Evolutionary conservation across 768 basidiomycete species (phyloP).

Genomic region (Hortiboletus campestris): DNA sequence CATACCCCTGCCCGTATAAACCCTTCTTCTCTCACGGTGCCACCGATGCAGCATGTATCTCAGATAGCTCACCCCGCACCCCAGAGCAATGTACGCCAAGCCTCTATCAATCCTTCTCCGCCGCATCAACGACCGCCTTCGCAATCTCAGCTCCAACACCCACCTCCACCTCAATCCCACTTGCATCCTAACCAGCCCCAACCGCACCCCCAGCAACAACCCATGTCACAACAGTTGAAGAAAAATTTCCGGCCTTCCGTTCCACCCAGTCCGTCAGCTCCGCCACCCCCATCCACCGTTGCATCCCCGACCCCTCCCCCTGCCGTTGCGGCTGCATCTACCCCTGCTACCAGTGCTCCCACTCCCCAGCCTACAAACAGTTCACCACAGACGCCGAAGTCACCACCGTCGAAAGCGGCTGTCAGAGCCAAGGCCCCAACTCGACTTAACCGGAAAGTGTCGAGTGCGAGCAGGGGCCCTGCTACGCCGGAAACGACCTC

Average conservation of each 20-base stretch:
- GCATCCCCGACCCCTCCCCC: conserved; percentile 46
- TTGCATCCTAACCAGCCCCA: conserved; percentile 9
- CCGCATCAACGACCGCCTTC: conserved; percentile 10
- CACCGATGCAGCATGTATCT: conserved; percentile 18
- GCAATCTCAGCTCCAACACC: conserved; percentile 8
- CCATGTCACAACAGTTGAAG: conserved; percentile 12
- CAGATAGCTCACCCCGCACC: conserved; percentile 22
- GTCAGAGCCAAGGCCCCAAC: conserved; percentile 44
- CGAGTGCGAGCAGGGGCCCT: conserved; percentile 31
- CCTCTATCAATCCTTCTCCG: conserved; percentile 30
- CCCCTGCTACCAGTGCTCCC: conserved; percentile 47
- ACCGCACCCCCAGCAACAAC: conserved; percentile 1
- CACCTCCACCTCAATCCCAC: conserved; percentile 6
- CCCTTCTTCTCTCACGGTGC: conserved; percentile 14
- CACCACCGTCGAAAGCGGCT: conserved; percentile 57
- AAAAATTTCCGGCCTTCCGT: conserved; percentile 16
- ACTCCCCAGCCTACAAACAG: conserved; percentile 42
- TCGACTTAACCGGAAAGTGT: conserved; percentile 29
- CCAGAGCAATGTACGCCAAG: conserved; percentile 27
- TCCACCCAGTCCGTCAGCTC: conserved; percentile 24
- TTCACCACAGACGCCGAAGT: conserved; percentile 69
- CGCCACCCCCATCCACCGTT: conserved; percentile 9
- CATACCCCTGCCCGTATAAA: conserved; percentile 3
- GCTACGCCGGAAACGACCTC: conserved; percentile 37
- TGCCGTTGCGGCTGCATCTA: conserved; percentile 38